A percentile compares a stretch with the other conserved stretches of the same genome.
These are phyloP conservation scores for Pezicula neosporulosa DNA, from an alignment of 2,329 filamentous ascomycete species.

Conservation along the genomic window DNA sequence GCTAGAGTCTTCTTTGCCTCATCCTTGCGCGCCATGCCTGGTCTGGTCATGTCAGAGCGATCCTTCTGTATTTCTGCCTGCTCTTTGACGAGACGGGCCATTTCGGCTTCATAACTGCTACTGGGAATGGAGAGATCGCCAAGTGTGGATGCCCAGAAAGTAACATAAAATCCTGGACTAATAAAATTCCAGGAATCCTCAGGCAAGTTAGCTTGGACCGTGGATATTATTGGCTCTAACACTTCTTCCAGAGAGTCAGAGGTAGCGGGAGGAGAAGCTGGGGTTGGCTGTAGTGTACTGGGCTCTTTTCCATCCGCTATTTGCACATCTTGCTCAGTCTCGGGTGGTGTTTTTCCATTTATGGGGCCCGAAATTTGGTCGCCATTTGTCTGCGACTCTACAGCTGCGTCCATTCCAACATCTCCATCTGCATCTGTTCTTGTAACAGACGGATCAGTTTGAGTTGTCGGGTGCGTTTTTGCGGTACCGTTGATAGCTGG, in stretches of 20 bases:
- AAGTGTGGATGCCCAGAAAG: conserved; percentile 88
- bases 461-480: conserved; percentile 8
- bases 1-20: conserved; percentile 66
- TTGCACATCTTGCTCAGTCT: conserved; percentile 30
- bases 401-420: conserved; percentile 27
- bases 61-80: conserved; percentile 66
- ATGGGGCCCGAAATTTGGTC: conserved; percentile 8
- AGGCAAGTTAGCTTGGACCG: conserved; percentile 59
- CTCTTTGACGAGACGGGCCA: conserved; percentile 63
- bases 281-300: conserved; percentile 21
- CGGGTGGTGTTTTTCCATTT: conserved; percentile 11
- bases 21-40: conserved; percentile 63
- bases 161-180: conserved; percentile 78
- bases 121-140: conserved; percentile 77
- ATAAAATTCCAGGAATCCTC: conserved; percentile 65
- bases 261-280: conserved; percentile 35
- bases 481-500: conserved; percentile 16
- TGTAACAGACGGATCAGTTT: background rate
- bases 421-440: conserved; percentile 54
- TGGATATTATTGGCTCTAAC: conserved; percentile 70
- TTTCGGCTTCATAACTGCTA: conserved; percentile 75
- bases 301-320: conserved; percentile 33
- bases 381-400: conserved; percentile 12
- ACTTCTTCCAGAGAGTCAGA: conserved; percentile 59
- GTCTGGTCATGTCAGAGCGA: conserved; percentile 67